Conservation (phyloP, 495 filamentous ascomycete genomes). For the Xylaria intraflava region DNA sequence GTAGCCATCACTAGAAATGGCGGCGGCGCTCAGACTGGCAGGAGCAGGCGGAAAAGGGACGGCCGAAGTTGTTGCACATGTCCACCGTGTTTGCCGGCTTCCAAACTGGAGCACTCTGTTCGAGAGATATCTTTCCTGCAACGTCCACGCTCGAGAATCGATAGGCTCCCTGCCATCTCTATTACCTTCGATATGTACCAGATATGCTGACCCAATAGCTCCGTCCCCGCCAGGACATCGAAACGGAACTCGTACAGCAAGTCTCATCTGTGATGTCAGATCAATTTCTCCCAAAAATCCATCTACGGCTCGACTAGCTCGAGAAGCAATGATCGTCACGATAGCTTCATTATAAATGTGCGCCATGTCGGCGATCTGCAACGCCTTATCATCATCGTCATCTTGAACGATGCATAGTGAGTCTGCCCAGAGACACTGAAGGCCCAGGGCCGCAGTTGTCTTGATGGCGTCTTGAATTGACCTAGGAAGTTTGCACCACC, state of each 20-base stretch:
- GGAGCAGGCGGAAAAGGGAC: too few relatives aligned
- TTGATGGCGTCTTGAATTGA: conserved; percentile 15
- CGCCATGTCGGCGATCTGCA: conserved; percentile 19
- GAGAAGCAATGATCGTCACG: conserved; percentile 15
- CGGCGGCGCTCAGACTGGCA: too few relatives aligned
- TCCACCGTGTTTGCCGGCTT: background rate
- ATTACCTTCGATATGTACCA: background rate
- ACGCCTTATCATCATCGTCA: conserved; percentile 11
- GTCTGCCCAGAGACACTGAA: conserved; percentile 25
- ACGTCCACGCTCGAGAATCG: background rate
- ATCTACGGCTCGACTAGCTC: conserved; percentile 9
- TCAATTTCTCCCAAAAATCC: conserved; percentile 11
- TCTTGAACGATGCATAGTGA: conserved; percentile 28
- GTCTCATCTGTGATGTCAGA: background rate
- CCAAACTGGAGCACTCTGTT: background rate
- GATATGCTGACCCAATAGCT: background rate
- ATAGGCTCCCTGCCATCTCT: background rate
- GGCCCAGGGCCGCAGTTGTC: conserved; percentile 8
- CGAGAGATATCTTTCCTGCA: background rate
- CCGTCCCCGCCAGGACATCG: background rate
- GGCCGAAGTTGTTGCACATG: too few relatives aligned
- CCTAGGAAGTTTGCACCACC: conserved; percentile 4
- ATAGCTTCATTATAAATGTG: conserved; percentile 11
- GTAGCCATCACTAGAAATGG: too few relatives aligned
- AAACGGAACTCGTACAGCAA: background rate